Conservation (phyloP, 371 early-diverging fungal species). For the Chytridiales sp. region DNA sequence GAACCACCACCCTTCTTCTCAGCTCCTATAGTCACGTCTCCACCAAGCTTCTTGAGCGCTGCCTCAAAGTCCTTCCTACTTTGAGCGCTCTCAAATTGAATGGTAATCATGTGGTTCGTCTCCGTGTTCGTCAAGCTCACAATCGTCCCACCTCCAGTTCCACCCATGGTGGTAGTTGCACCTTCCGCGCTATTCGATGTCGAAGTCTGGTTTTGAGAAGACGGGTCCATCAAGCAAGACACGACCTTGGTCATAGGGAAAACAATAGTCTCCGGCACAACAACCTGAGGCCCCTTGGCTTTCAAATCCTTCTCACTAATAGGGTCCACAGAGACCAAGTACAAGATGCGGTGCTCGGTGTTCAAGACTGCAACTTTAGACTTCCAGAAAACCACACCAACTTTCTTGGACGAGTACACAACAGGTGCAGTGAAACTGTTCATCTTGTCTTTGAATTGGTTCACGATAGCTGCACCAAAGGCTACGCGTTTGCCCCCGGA, state of each 20-base stretch:
- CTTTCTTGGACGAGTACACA: slow-evolving; percentile 5
- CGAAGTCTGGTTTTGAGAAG: not conserved
- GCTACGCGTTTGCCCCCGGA: no score
- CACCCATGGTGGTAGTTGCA: not conserved
- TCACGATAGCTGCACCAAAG: no score
- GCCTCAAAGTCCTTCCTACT: not conserved
- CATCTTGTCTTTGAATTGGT: no score
- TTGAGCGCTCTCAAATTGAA: slow-evolving; percentile 1
- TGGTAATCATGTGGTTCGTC: not conserved
- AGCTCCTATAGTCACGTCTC: not conserved
- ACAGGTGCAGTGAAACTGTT: no score
- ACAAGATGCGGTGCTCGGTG: not conserved
- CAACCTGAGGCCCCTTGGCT: no score
- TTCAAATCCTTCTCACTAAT: no score
- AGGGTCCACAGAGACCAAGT: no score
- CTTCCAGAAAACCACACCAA: slow-evolving; percentile 15
- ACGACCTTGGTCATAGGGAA: slow-evolving; percentile 12
- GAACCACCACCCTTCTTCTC: no score
- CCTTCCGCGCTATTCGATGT: not conserved
- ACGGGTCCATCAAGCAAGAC: not conserved
- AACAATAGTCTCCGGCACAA: not conserved
- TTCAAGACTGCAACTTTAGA: slow-evolving; percentile 1
- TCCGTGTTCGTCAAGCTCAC: not conserved
- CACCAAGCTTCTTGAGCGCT: not conserved
- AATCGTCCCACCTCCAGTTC: not conserved